phyloP scores from a whole-genome alignment of 495 filamentous ascomycete genomes.

The Pyrenula massariospora region DNA sequence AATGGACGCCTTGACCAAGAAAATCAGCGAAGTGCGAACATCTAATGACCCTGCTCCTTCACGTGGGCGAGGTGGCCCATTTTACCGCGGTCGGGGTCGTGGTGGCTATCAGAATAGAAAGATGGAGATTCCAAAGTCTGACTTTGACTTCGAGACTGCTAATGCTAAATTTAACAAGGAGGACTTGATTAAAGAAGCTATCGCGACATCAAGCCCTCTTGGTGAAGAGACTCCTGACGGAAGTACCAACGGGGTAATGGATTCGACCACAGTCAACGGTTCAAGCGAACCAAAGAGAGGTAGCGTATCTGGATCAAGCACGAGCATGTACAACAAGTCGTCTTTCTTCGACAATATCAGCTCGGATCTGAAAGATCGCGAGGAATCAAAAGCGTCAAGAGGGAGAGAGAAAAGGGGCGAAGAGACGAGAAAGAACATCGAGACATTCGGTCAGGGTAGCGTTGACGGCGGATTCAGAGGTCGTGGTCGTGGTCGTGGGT shows the following conservation, averaged over 20 bases:
- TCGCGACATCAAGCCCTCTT: slow-evolving; percentile 62
- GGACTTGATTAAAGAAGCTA: slow-evolving; percentile 83
- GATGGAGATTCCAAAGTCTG: slow-evolving; percentile 75
- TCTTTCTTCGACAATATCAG: slow-evolving; percentile 98
- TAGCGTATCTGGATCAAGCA: slow-evolving; percentile 26
- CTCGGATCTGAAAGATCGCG: slow-evolving; percentile 82
- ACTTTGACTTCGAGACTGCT: slow-evolving; percentile 85
- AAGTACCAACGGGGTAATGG: slow-evolving; percentile 17
- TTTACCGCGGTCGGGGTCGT: slow-evolving; percentile 39
- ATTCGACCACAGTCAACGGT: slow-evolving; percentile 16
- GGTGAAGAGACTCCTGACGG: slow-evolving; percentile 33
- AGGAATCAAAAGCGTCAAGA: slow-evolving; percentile 50
- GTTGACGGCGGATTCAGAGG: slow-evolving; percentile 74
- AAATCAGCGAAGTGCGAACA: slow-evolving; percentile 79
- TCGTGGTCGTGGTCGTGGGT: slow-evolving; percentile 56
- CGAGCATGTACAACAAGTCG: slow-evolving; percentile 64
- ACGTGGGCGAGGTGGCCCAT: slow-evolving; percentile 45
- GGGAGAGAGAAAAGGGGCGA: slow-evolving; percentile 89
- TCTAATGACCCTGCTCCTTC: slow-evolving; percentile 39
- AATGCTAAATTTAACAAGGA: slow-evolving; percentile 99
- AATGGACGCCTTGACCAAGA: slow-evolving; percentile 69
- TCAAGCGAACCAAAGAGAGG: slow-evolving; percentile 16
- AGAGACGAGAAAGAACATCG: slow-evolving; percentile 89
- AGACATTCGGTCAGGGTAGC: slow-evolving; percentile 97
- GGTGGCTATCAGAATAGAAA: slow-evolving; percentile 40